Evolutionary conservation across 1,284 basidiomycete genomes (phyloP).

Genomic region (Rhodotorula sp.): DNA sequence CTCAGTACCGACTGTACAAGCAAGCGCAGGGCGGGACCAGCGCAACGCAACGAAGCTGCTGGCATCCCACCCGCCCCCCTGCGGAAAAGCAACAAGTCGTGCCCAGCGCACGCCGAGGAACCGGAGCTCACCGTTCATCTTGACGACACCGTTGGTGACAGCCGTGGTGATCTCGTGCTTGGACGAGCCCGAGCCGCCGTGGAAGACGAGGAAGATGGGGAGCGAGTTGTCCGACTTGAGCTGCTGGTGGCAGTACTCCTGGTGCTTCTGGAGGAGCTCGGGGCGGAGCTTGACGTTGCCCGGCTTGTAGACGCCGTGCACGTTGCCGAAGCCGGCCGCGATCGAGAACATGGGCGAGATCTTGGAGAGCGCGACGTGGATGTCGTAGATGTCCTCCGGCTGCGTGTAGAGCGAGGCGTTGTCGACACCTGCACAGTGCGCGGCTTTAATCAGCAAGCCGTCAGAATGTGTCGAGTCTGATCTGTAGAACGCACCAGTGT

Average conservation of each 20-base stretch:
- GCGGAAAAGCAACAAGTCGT: no score
- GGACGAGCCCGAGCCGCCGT: slow-evolving; percentile 96
- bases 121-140: slow-evolving; percentile 50
- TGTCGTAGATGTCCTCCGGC: slow-evolving; percentile 93
- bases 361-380: slow-evolving; percentile 77
- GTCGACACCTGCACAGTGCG: slow-evolving; percentile 68
- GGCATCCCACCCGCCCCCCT: no score
- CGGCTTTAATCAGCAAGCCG: slow-evolving; percentile 27
- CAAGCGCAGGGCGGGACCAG: no score
- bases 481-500: slow-evolving; percentile 55
- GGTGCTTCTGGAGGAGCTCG: slow-evolving; percentile 90
- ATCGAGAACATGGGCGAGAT: slow-evolving; percentile 95
- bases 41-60: no score
- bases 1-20: background rate
- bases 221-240: slow-evolving; percentile 67
- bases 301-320: slow-evolving; percentile 92
- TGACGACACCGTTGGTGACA: slow-evolving; percentile 88
- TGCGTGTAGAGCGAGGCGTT: slow-evolving; percentile 95
- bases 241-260: slow-evolving; percentile 73
- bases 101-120: no score
- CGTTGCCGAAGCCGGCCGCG: slow-evolving; percentile 95
- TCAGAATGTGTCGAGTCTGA: background rate
- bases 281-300: slow-evolving; percentile 92
- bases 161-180: slow-evolving; percentile 96
- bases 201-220: slow-evolving; percentile 98